Evolutionary conservation across 495 filamentous ascomycete species (phyloP).

Genomic region (Xylaria castorea): DNA sequence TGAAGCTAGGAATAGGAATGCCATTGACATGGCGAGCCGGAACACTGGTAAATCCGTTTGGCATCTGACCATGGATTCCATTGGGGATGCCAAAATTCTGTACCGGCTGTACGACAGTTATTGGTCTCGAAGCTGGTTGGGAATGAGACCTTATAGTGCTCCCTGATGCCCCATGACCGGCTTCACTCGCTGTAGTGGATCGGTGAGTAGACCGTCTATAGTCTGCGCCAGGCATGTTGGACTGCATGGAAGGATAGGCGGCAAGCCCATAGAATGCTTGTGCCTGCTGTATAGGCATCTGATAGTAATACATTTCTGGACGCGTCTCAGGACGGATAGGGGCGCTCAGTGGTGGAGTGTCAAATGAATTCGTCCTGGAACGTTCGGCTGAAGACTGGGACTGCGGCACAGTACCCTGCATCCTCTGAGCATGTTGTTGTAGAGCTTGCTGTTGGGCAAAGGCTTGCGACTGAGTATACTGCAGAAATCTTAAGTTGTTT

Average conservation of each 20-base stretch:
- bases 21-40: slow-evolving; percentile 51
- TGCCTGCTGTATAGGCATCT: slow-evolving; percentile 39
- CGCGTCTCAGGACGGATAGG: slow-evolving; percentile 56
- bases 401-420: slow-evolving; percentile 51
- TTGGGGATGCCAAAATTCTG: slow-evolving; percentile 34
- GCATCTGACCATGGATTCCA: slow-evolving; percentile 35
- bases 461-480: slow-evolving; percentile 56
- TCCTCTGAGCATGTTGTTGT: slow-evolving; percentile 54
- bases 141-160: slow-evolving; percentile 63
- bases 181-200: slow-evolving; percentile 47
- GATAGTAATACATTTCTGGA: slow-evolving; percentile 48
- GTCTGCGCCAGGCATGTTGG: slow-evolving; percentile 49
- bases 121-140: slow-evolving; percentile 59
- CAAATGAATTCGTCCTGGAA: slow-evolving; percentile 61
- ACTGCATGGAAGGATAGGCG: slow-evolving; percentile 57
- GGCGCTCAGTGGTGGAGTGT: slow-evolving; percentile 57
- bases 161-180: slow-evolving; percentile 46
- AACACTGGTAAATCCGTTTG: slow-evolving; percentile 40
- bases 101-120: slow-evolving; percentile 24
- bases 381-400: slow-evolving; percentile 52
- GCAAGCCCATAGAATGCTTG: slow-evolving; percentile 44
- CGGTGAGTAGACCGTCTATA: slow-evolving; percentile 59
- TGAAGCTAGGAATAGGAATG: slow-evolving; percentile 53
- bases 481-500: slow-evolving; percentile 53
- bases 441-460: slow-evolving; percentile 53